Conservation (phyloP, 1,139 yeast genomes). For the Lodderomyces orthopsilosis region DNA sequence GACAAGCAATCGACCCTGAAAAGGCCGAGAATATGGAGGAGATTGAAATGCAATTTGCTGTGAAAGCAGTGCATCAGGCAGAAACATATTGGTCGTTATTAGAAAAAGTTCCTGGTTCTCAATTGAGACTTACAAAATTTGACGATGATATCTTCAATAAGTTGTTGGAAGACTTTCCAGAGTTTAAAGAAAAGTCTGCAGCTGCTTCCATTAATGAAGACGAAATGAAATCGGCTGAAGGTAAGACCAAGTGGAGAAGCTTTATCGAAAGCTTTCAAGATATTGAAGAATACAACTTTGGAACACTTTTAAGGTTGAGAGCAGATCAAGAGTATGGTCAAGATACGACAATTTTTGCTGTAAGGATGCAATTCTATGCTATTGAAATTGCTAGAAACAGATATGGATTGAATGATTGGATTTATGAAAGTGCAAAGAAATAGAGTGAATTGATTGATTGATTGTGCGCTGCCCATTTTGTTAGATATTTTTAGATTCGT, state of each 20-base stretch:
- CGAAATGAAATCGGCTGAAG: constrained; percentile 73
- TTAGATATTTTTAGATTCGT: too few relatives aligned
- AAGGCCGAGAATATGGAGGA: constrained; percentile 60
- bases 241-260: constrained; percentile 88
- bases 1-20: constrained; percentile 37
- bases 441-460: background rate
- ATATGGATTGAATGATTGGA: constrained; percentile 92
- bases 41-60: constrained; percentile 95
- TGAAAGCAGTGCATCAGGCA: constrained; percentile 93
- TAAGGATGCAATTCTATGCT: constrained; percentile 91
- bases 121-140: constrained; percentile 68
- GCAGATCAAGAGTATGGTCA: constrained; percentile 75
- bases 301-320: constrained; percentile 80
- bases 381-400: constrained; percentile 93
- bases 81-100: constrained; percentile 89
- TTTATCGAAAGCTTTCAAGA: constrained; percentile 83
- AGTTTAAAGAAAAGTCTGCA: constrained; percentile 58
- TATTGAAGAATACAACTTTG: constrained; percentile 90
- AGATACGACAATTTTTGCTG: constrained; percentile 82
- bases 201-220: constrained; percentile 66
- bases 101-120: constrained; percentile 72
- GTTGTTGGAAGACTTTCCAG: constrained; percentile 78
- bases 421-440: constrained; percentile 18
- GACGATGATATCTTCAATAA: constrained; percentile 82
- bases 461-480: too few relatives aligned